Evolutionary conservation across 2,329 filamentous ascomycete species (phyloP).

Genomic region (Hortaea sp.): DNA sequence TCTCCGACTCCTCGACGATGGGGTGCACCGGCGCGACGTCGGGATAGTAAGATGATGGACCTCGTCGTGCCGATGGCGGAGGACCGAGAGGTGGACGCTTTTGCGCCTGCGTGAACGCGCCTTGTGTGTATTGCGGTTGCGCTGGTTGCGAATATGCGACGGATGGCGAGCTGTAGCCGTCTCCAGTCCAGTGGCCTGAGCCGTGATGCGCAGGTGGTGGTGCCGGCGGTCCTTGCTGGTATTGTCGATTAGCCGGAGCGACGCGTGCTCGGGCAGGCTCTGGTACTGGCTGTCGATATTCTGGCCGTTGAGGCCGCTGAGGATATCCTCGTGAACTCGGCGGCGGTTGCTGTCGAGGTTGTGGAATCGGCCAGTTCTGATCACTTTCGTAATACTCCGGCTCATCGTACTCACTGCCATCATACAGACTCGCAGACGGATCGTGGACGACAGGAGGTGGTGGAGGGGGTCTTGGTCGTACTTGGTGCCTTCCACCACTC

Average conservation of each 20-base stretch:
- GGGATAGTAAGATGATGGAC: slow-evolving; percentile 40
- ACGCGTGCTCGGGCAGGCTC: slow-evolving; percentile 11
- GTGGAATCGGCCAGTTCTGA: slow-evolving; percentile 19
- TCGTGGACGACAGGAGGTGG: slow-evolving; percentile 8
- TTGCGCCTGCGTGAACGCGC: slow-evolving; percentile 5
- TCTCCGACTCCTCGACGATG: slow-evolving; percentile 39
- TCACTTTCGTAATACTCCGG: slow-evolving; percentile 6
- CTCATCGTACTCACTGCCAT: slow-evolving; percentile 17
- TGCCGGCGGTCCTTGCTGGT: slow-evolving; percentile 8
- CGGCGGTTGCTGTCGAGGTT: neutral
- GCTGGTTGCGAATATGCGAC: slow-evolving; percentile 1
- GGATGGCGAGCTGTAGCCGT: slow-evolving; percentile 17
- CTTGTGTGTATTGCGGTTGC: slow-evolving; percentile 5
- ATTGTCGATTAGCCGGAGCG: slow-evolving; percentile 8
- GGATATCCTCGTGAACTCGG: slow-evolving; percentile 13
- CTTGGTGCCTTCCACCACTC: slow-evolving; percentile 4
- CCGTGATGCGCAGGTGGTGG: slow-evolving; percentile 18
- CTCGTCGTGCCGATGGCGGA: slow-evolving; percentile 38
- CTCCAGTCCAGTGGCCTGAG: slow-evolving; percentile 20
- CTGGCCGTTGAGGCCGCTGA: slow-evolving; percentile 19
- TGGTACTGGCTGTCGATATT: slow-evolving; percentile 7
- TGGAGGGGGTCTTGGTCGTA: slow-evolving; percentile 3
- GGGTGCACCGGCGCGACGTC: slow-evolving; percentile 39
- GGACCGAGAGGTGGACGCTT: slow-evolving; percentile 32
- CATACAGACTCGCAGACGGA: slow-evolving; percentile 14